These are phyloP conservation scores for Cladosporium sp. DNA, from an alignment of 2,329 filamentous ascomycete genomes.

Conservation along the genomic window DNA sequence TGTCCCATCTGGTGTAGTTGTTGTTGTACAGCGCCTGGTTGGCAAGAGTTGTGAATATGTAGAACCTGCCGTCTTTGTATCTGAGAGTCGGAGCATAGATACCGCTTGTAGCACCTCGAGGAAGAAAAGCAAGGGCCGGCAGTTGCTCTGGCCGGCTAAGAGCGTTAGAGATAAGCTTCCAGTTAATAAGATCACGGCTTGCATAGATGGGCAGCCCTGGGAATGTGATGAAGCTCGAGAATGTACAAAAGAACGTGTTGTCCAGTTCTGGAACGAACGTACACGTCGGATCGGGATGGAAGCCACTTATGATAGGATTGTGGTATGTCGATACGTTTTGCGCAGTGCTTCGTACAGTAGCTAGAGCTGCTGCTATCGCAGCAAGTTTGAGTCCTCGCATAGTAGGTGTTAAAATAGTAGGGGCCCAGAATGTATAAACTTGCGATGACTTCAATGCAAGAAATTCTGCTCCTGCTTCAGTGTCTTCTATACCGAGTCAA, in stretches of 20 bases:
- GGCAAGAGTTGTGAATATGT: slow-evolving; percentile 32
- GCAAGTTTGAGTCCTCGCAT: background rate
- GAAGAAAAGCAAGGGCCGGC: slow-evolving; percentile 30
- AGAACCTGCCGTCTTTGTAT: slow-evolving; percentile 37
- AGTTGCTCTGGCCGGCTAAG: slow-evolving; percentile 35
- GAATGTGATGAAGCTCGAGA: slow-evolving; percentile 42
- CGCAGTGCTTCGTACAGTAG: background rate
- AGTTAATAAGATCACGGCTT: slow-evolving; percentile 40
- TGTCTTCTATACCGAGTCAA: background rate
- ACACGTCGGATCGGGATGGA: slow-evolving; percentile 44
- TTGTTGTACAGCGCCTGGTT: slow-evolving; percentile 22
- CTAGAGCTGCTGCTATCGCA: background rate
- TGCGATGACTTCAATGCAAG: too few relatives aligned
- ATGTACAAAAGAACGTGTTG: slow-evolving; percentile 42
- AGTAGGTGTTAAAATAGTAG: too few relatives aligned
- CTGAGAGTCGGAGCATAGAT: slow-evolving; percentile 41
- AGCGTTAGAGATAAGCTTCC: slow-evolving; percentile 34
- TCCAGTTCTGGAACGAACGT: slow-evolving; percentile 43
- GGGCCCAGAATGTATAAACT: too few relatives aligned
- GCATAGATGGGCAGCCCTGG: slow-evolving; percentile 43
- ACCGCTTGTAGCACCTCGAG: slow-evolving; percentile 35
- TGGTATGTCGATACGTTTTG: slow-evolving; percentile 20
- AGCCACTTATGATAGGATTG: slow-evolving; percentile 45
- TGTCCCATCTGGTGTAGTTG: slow-evolving; percentile 36
- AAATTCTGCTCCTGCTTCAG: too few relatives aligned